Evolutionary conservation across 2,329 filamentous ascomycete species (phyloP).

Genomic region (Colletotrichum paranaense): DNA sequence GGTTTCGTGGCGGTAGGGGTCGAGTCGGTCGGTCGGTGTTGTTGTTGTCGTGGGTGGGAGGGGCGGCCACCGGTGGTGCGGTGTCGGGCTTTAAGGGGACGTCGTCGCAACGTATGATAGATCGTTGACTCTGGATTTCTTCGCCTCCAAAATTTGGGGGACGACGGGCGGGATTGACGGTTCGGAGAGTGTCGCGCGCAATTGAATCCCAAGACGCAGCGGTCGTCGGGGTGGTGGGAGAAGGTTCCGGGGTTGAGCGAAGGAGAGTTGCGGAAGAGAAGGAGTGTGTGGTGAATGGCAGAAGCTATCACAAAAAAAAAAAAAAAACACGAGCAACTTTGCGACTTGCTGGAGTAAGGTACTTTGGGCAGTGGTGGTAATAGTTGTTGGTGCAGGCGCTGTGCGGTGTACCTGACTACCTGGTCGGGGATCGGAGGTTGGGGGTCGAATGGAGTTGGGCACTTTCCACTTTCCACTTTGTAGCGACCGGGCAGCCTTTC

Average conservation of each 20-base stretch:
- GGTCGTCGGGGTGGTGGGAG: neutral
- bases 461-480: neutral
- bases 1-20: slow-evolving; percentile 5
- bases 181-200: slow-evolving; percentile 6
- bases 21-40: slow-evolving; percentile 9
- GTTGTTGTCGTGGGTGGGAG: neutral
- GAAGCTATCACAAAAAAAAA: slow-evolving; percentile 21
- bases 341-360: slow-evolving; percentile 9
- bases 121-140: slow-evolving; percentile 2
- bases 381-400: slow-evolving; percentile 4
- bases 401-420: neutral
- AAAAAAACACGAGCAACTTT: slow-evolving; percentile 12
- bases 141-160: neutral
- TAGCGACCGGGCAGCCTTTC: neutral
- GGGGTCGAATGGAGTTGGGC: slow-evolving; percentile 31
- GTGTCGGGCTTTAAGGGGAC: slow-evolving; percentile 16
- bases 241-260: neutral
- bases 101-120: slow-evolving; percentile 19
- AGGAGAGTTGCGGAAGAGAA: neutral
- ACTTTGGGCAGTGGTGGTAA: neutral
- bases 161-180: neutral
- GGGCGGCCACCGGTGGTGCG: neutral
- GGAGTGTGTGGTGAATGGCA: neutral
- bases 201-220: neutral
- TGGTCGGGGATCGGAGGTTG: slow-evolving; percentile 34